Evolutionary conservation across 805 yeast species (phyloP).

Genomic region (Starmera quercuum): DNA sequence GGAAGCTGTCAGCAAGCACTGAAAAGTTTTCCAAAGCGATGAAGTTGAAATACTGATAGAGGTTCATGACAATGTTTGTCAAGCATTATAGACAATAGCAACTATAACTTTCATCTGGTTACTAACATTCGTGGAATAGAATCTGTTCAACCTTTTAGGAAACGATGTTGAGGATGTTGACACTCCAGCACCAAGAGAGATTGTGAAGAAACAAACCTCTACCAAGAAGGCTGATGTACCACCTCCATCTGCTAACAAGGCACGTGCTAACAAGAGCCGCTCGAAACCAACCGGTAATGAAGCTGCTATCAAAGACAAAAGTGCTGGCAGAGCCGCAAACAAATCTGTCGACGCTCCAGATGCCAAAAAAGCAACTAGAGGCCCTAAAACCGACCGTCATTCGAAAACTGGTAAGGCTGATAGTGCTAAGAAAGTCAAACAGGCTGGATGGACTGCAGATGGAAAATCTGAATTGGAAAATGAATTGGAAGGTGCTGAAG

Average conservation of each 20-base stretch:
- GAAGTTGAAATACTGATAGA: too few species aligned
- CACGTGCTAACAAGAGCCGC: conserved; percentile 68
- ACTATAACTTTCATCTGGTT: too few species aligned
- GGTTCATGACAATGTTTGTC: too few species aligned
- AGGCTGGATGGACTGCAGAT: conserved; percentile 82
- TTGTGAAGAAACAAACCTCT: conserved; percentile 75
- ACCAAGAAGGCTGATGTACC: conserved; percentile 82
- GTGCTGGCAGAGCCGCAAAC: conserved; percentile 60
- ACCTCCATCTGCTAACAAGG: conserved; percentile 75
- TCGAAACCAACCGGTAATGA: conserved; percentile 78
- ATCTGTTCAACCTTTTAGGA: conserved; percentile 76
- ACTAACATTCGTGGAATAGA: too few species aligned
- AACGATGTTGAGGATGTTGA: conserved; percentile 83
- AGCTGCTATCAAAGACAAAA: conserved; percentile 71
- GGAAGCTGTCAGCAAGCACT: too few species aligned
- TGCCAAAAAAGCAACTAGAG: conserved; percentile 43
- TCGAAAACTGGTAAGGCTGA: conserved; percentile 79
- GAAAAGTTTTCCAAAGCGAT: too few species aligned
- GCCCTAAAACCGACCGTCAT: conserved; percentile 66
- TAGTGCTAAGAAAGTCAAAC: conserved; percentile 73
- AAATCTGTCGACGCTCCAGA: conserved; percentile 43
- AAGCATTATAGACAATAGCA: too few species aligned
- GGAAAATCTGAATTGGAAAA: conserved; percentile 61
- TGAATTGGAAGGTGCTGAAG: conserved; percentile 49
- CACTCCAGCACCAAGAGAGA: conserved; percentile 58